Evolutionary conservation across 2,329 filamentous ascomycete genomes (phyloP), one percentile per base, ranked within the genome.

Genomic region (Didymosphaeria variabile): DNA sequence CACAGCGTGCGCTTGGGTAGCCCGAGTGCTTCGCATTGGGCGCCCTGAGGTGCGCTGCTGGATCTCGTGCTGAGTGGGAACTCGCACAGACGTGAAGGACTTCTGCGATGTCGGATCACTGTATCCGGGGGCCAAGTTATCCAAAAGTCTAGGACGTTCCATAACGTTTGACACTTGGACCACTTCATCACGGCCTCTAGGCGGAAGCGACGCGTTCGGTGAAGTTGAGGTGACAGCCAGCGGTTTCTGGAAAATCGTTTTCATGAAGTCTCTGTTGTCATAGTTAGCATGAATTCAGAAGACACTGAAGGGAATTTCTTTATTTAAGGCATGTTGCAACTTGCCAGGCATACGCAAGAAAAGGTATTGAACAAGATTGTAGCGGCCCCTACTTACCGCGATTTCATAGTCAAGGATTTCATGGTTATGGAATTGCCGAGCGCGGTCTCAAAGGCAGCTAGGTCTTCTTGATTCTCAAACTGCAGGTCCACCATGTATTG

Each of bases 401-500:
- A 32, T 19, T 21, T 55, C 4, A n/a, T 29, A 3, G 31, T 7
- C 10, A 54, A 6, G 2, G 19, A 31, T 3, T 17, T 42, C 1
- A 15, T 2, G n/a, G 31, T 56, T 19, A 31, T 57, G 32, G 10
- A 40, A 34, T 12, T 47, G 9, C 1, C 58, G 58, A 47, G 29
- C 1, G 50, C 10, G 8, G 66, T 32, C 21, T 59, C 51, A 49
- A 73, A 71, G 0, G 17, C 2, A 38, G 38, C 2, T 23, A 70
- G 66, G n/a, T 68, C 57, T 0, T 38, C 1, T 1, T 46, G 21
- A 3, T 67, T 13, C 12, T 45, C 26, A 52, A 77, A 76, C 15
- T 67, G 26, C 8, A 77, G 46, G 45, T 76, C 73, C 53, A 67
- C 63, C 40, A 58, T 61, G 26, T 60, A 51, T 4, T 8, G 32